Base-by-base conservation (phyloP, 371 early-diverging fungal genomes). In the Actinomucor elegans region DNA sequence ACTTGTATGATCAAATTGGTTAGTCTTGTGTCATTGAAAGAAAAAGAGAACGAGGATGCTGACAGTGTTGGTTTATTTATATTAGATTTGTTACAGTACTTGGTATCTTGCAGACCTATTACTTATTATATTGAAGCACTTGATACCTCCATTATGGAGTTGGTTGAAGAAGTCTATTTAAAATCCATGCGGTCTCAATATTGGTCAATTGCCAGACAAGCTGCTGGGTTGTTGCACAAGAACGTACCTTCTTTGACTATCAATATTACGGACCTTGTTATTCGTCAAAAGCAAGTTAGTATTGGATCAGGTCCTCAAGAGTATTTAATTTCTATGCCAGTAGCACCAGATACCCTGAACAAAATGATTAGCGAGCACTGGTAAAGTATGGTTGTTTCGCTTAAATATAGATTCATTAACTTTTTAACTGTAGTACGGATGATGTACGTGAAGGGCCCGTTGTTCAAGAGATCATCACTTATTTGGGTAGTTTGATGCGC, bases 361-460 rank as follows among this genome's bases (percentile, higher is more conserved):
- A 77, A 75, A 14, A 79, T 91, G 67, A 82, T 92, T 48, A 81
- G 79, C 15, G 69, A 75, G 29, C 71, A 75, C 31, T 71, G 74
- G 82, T 82, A 68, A 66, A 66, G 14, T 26, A 38, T 20, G 42
- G 6, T 7, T 17, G 6, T 28, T 27, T 26, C 5, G 9, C 6
- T 32, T 32, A 23, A n/a, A n/a, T n/a, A 5, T 26, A 24, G 11
- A 12, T 11, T 37, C 8, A 29, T 31, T 14, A 2, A 17, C 23
- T 38, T 21, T 21, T 26, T 23, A 38, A 17, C 21, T 59, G 57
- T 40, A 73, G 73, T 45, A 74, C 67, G 57, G 92, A 79, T 23
- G 94, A 94, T 66, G 80, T 89, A 5, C 87, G 92, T 36, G 92
- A 92, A 57, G 92, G 85, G 0, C 87, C 93, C 0, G 75, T 94